Conservation (phyloP, 139 green algal species). For the Chlamydomonas schloesseri region DNA sequence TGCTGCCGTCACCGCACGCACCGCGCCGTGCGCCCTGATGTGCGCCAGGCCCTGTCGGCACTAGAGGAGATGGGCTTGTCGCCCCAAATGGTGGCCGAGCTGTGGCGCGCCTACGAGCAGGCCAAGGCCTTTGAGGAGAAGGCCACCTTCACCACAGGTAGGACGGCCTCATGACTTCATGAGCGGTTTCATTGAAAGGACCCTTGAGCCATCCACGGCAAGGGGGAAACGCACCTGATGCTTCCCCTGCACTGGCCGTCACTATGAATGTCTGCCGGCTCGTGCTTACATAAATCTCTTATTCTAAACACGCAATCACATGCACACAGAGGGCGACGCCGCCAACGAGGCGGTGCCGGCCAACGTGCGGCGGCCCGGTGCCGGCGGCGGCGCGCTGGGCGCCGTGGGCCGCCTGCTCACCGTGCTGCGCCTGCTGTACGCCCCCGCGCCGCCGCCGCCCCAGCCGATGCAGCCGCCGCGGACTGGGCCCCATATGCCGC, state of each 20-base stretch:
- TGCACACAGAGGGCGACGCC: slow-evolving; percentile 62
- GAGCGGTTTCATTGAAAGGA: too few relatives aligned
- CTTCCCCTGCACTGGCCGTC: too few relatives aligned
- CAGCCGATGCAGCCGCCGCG: not conserved
- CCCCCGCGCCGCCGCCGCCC: not conserved
- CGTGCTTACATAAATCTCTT: too few relatives aligned
- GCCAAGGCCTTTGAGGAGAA: slow-evolving; percentile 63
- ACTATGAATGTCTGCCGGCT: too few relatives aligned
- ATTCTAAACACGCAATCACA: too few relatives aligned
- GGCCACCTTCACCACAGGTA: slow-evolving; percentile 58
- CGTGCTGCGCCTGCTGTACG: slow-evolving; percentile 79
- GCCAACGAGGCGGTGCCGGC: slow-evolving; percentile 48
- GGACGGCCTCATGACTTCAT: too few relatives aligned
- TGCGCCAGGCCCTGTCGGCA: slow-evolving; percentile 33
- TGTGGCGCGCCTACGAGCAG: slow-evolving; percentile 41
- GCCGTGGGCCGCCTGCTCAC: slow-evolving; percentile 75
- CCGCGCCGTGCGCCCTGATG: too few relatives aligned
- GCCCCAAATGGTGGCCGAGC: slow-evolving; percentile 48
- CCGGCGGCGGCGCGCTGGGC: slow-evolving; percentile 67
- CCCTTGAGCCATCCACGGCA: too few relatives aligned
- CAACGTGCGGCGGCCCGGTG: slow-evolving; percentile 45
- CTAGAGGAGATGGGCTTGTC: slow-evolving; percentile 64
- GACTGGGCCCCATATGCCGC: not conserved
- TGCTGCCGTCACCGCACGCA: too few relatives aligned
- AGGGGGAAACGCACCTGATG: too few relatives aligned